These are phyloP conservation scores for Tylopilus sp. DNA, from an alignment of 768 basidiomycete genomes.

Conservation along the genomic window DNA sequence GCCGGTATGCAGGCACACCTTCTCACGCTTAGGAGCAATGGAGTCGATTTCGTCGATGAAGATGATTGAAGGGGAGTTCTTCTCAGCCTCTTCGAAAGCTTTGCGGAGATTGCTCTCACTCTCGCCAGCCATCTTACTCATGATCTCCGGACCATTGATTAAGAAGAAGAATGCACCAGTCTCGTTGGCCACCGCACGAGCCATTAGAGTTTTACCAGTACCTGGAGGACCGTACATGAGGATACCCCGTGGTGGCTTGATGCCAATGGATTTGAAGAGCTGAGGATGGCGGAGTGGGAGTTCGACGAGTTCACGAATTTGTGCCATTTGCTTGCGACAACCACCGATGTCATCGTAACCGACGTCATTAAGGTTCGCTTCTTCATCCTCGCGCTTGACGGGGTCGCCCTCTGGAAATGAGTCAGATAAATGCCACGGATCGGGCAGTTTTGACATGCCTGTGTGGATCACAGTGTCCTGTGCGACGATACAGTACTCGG, in stretches of 20 bases:
- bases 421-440: conserved; percentile 1
- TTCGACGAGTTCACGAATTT: conserved; percentile 98
- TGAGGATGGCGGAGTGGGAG: conserved; percentile 97
- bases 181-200: conserved; percentile 98
- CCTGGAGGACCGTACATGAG: conserved; percentile 98
- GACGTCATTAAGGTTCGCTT: conserved; percentile 92
- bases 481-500: conserved; percentile 98
- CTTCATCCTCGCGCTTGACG: conserved; percentile 98
- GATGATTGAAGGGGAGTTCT: conserved; percentile 99
- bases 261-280: conserved; percentile 99
- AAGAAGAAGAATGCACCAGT: conserved; percentile 99
- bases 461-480: conserved; percentile 98
- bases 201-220: conserved; percentile 99
- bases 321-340: conserved; percentile 99
- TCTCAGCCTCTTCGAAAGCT: conserved; percentile 99
- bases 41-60: conserved; percentile 99
- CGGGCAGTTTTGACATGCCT: conserved; percentile 35
- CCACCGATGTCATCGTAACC: conserved; percentile 99
- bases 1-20: conserved; percentile 46
- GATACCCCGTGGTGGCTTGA: conserved; percentile 98
- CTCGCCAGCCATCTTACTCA: conserved; percentile 99
- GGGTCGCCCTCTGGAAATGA: conserved; percentile 83
- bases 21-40: conserved; percentile 99
- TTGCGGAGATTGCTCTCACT: conserved; percentile 96
- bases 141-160: conserved; percentile 99